A percentile compares a stretch with the other conserved stretches of the same genome.
These are phyloP conservation scores for Hypoxylon trugodes DNA, from an alignment of 495 filamentous ascomycete species.

Conservation along the genomic window DNA sequence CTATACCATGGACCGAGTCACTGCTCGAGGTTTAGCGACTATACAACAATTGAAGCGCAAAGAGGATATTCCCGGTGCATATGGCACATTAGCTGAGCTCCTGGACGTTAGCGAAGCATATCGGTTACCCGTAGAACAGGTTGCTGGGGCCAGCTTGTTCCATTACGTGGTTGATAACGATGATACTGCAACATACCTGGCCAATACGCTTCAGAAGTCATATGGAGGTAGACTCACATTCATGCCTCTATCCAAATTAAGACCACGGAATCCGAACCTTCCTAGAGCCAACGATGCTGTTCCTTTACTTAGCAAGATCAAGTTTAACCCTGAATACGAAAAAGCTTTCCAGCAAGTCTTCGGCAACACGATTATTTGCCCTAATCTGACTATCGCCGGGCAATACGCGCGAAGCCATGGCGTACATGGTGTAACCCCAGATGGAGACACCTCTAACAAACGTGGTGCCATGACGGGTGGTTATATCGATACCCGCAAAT, in stretches of 20 bases:
- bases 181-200: slow-evolving; percentile 80
- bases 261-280: slow-evolving; percentile 71
- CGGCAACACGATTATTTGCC: slow-evolving; percentile 93
- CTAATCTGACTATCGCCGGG: slow-evolving; percentile 81
- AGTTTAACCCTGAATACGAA: slow-evolving; percentile 79
- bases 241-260: slow-evolving; percentile 87
- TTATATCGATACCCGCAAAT: slow-evolving; percentile 83
- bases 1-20: slow-evolving; percentile 88
- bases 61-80: slow-evolving; percentile 82
- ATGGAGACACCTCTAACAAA: slow-evolving; percentile 93
- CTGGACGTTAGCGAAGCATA: slow-evolving; percentile 85
- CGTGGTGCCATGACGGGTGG: slow-evolving; percentile 94
- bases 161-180: slow-evolving; percentile 97
- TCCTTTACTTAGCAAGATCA: slow-evolving; percentile 85
- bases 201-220: slow-evolving; percentile 80
- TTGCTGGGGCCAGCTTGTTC: slow-evolving; percentile 91
- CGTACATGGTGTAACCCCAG: slow-evolving; percentile 90
- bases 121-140: slow-evolving; percentile 89
- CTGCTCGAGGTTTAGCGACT: slow-evolving; percentile 80
- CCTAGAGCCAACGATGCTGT: slow-evolving; percentile 87
- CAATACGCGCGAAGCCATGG: slow-evolving; percentile 91
- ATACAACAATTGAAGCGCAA: slow-evolving; percentile 82
- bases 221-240: slow-evolving; percentile 91
- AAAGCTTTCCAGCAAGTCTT: slow-evolving; percentile 93
- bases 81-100: slow-evolving; percentile 91